Conservation (phyloP, 2,329 filamentous ascomycete species). For the Aureobasidium sp. region DNA sequence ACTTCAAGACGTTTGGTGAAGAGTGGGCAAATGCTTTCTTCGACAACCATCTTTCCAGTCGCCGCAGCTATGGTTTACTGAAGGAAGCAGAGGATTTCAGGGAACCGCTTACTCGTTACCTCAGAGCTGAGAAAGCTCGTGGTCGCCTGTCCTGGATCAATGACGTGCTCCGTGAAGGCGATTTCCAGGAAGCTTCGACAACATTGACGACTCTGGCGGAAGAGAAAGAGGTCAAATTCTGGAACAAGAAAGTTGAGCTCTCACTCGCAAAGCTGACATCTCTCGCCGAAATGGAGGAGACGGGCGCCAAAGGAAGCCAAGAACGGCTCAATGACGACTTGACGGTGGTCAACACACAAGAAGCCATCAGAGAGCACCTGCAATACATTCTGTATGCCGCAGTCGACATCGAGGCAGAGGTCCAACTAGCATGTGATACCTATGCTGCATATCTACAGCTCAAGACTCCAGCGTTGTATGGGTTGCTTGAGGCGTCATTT, state of each 20-base stretch:
- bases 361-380: constrained; percentile 66
- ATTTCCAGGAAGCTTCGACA: constrained; percentile 65
- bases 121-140: constrained; percentile 63
- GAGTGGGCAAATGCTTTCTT: constrained; percentile 72
- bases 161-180: constrained; percentile 68
- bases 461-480: constrained; percentile 58
- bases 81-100: constrained; percentile 61
- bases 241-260: constrained; percentile 89
- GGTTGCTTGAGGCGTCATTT: constrained; percentile 65
- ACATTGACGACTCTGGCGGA: constrained; percentile 65
- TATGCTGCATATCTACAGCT: constrained; percentile 15
- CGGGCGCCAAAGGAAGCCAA: constrained; percentile 2
- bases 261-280: constrained; percentile 75
- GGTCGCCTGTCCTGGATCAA: constrained; percentile 92
- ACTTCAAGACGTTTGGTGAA: constrained; percentile 59
- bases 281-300: constrained; percentile 53
- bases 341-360: constrained; percentile 69
- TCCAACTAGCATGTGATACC: constrained; percentile 54
- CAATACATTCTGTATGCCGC: constrained; percentile 60
- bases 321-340: constrained; percentile 49
- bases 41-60: constrained; percentile 44
- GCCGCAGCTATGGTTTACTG: constrained; percentile 44
- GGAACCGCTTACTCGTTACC: constrained; percentile 66
- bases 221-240: constrained; percentile 67
- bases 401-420: constrained; percentile 70